Evolutionary conservation across 192 early-diverging fungal species (phyloP).

Genomic region (Coemansia sp.): DNA sequence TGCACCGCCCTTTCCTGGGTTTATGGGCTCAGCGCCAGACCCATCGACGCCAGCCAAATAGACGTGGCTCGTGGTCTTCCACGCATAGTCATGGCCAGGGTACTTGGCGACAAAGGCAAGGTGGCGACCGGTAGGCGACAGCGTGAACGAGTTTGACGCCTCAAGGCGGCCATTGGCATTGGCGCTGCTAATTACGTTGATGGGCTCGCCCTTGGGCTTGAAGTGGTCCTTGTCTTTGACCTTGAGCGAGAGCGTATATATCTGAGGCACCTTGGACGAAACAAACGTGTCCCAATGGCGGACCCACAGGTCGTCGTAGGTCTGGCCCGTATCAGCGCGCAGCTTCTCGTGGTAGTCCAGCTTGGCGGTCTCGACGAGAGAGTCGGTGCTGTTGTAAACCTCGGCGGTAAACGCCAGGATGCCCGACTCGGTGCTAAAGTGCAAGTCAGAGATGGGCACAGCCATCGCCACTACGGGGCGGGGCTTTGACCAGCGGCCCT

Average conservation of each 20-base stretch:
- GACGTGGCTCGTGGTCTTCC: constrained; percentile 73
- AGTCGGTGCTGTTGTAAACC: constrained; percentile 59
- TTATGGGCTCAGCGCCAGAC: constrained; percentile 43
- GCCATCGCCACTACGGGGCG: constrained; percentile 40
- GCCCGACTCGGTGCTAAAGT: constrained; percentile 54
- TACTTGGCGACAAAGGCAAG: constrained; percentile 74
- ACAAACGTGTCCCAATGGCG: constrained; percentile 78
- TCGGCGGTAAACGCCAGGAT: constrained; percentile 66
- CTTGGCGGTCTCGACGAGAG: constrained; percentile 58
- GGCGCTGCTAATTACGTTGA: constrained; percentile 40
- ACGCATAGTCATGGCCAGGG: constrained; percentile 62
- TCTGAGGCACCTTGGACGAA: constrained; percentile 60
- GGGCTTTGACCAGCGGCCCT: constrained; percentile 43
- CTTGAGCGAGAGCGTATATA: constrained; percentile 56
- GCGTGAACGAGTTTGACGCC: constrained; percentile 56
- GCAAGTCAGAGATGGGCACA: constrained; percentile 58
- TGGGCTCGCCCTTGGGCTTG: constrained; percentile 8
- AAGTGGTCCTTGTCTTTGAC: constrained; percentile 38
- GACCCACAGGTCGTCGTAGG: constrained; percentile 72
- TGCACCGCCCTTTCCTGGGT: constrained; percentile 56
- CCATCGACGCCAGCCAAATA: constrained; percentile 62
- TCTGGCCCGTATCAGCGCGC: constrained; percentile 60
- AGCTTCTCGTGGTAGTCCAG: constrained; percentile 51
- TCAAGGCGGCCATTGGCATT: constrained; percentile 56
- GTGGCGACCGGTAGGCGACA: constrained; percentile 64